Percentiles rank a stretch among this genome's conserved stretches.
phyloP scores from a whole-genome alignment of 257 asterid species.

The Solanum ossicruentum region DNA sequence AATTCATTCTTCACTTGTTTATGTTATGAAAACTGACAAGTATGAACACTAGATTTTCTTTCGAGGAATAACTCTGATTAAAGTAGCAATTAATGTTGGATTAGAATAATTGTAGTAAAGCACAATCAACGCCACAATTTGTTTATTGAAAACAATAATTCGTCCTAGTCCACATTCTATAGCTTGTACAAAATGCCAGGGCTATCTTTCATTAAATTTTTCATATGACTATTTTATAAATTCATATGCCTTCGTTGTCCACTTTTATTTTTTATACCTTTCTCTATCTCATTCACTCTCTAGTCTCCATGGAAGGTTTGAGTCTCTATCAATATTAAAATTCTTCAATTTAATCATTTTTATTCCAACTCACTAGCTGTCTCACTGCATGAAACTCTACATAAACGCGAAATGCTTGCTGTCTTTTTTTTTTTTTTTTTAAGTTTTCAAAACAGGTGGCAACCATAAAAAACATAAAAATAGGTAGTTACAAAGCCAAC shows the following conservation, averaged over 20 bases:
- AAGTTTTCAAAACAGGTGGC: neutral
- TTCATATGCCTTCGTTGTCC: no score
- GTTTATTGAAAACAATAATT: neutral
- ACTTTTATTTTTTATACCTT: neutral
- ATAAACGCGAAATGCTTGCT: no score
- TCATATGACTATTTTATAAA: no score
- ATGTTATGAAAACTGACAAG: neutral
- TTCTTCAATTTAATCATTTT: neutral
- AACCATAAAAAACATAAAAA: neutral
- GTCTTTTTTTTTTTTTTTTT: neutral
- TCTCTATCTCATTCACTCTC: neutral
- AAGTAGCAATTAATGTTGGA: neutral
- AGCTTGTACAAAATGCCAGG: no score
- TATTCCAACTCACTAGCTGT: neutral
- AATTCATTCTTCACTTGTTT: neutral
- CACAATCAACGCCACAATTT: neutral
- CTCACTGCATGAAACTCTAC: no score
- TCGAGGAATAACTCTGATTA: neutral
- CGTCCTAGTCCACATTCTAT: neutral
- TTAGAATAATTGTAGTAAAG: neutral
- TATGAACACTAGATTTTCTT: neutral
- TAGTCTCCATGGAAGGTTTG: neutral
- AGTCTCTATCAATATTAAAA: neutral
- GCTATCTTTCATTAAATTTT: no score
- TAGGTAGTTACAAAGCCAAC: slow-evolving; percentile 5